These are phyloP conservation scores for Trametes villosa DNA, from an alignment of 768 basidiomycete species.

Conservation along the genomic window DNA sequence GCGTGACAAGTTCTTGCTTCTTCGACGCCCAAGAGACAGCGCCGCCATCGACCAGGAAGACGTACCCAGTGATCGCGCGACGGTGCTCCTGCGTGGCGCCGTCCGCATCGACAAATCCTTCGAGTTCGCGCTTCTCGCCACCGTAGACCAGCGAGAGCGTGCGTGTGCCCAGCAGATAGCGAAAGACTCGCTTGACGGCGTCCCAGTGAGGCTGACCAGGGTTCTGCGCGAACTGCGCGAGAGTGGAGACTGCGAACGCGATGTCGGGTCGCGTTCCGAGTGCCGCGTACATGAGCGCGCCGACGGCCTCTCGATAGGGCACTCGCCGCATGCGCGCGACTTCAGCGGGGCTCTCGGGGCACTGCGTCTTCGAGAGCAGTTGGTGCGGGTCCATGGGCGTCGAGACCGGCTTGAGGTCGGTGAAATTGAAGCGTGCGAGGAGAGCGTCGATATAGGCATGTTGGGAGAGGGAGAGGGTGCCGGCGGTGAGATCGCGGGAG, in stretches of 20 bases:
- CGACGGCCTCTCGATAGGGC: conserved; percentile 25
- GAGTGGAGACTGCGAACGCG: conserved; percentile 29
- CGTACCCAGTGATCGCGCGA: too few species aligned
- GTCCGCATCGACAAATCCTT: too few species aligned
- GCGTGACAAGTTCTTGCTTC: too few species aligned
- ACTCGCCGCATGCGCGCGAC: conserved; percentile 3
- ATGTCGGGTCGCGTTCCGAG: conserved; percentile 37
- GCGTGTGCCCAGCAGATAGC: conserved; percentile 28
- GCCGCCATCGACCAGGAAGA: too few species aligned
- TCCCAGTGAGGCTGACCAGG: conserved; percentile 28
- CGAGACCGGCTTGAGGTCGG: conserved; percentile 29
- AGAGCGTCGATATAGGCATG: conserved; percentile 37
- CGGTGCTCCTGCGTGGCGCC: too few species aligned
- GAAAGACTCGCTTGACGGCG: conserved; percentile 28
- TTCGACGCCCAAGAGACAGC: too few species aligned
- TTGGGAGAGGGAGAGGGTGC: conserved; percentile 31
- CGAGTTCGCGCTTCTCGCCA: too few species aligned
- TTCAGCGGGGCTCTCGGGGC: conserved; percentile 1
- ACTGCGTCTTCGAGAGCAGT: conserved; percentile 25
- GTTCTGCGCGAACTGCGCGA: conserved; percentile 29
- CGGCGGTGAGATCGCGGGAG: conserved; percentile 18
- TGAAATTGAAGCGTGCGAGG: conserved; percentile 34
- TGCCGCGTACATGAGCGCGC: conserved; percentile 36
- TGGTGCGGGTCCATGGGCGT: conserved; percentile 39
- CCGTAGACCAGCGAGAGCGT: too few species aligned